Percentiles rank a stretch among this genome's conserved stretches.
Conservation (phyloP, 2,329 filamentous ascomycete species). For the Didymella arachidicola region DNA sequence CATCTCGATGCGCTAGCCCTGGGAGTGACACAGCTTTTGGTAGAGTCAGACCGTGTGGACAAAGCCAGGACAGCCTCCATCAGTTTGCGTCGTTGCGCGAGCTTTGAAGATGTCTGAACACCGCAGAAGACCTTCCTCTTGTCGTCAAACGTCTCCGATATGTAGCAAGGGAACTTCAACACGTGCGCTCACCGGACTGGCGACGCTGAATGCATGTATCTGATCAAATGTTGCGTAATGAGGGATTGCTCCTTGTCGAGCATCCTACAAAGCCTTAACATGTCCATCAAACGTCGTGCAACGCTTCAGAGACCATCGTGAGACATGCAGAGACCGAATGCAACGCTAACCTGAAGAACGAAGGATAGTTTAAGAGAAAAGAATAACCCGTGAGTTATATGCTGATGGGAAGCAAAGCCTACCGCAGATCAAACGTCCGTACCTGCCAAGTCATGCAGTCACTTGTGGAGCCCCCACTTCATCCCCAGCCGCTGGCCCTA, state of each 20-base stretch:
- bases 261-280: background rate
- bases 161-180: background rate
- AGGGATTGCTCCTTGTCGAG: background rate
- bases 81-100: background rate
- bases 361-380: background rate
- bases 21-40: background rate
- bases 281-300: background rate
- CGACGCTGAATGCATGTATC: background rate
- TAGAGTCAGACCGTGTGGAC: background rate
- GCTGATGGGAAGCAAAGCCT: background rate
- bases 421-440: constrained; percentile 3
- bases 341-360: background rate
- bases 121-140: background rate
- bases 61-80: background rate
- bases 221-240: background rate
- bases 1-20: background rate
- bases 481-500: constrained; percentile 1
- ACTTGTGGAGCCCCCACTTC: background rate
- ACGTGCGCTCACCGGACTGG: background rate
- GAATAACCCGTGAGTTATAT: background rate
- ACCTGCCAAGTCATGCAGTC: constrained; percentile 14
- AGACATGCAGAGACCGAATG: background rate
- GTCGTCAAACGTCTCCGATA: background rate
- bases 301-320: background rate
- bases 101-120: background rate